Evolutionary conservation across 2,329 filamentous ascomycete genomes (phyloP), one percentile per base, ranked within the genome.

Genomic region (Phaeosphaeriaceae sp.): DNA sequence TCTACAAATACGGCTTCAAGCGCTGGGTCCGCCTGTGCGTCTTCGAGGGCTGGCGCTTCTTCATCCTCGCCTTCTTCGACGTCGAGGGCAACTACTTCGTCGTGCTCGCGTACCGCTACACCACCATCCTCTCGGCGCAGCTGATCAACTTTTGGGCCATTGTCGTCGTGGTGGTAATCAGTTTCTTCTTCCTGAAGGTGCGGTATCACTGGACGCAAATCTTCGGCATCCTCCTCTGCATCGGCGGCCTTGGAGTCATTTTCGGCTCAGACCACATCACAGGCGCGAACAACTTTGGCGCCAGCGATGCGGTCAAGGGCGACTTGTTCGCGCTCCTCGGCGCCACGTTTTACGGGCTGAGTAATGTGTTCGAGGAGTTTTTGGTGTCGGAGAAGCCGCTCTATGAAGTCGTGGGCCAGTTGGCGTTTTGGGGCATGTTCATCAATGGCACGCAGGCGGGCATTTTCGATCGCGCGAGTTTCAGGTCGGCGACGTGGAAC

Each of bases 61-160:
- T 96, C 70, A 91, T 97, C 77, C 87, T 99, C 60, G 88, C 91
- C 52, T 97, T 98, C 78, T 86, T 95, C 68, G 95, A 99, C 74
- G 94, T 98, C 50, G 87, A 97, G 80, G 95, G 95, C 61, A 99
- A 99, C 81, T 99, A 97, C 83, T 98, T 98, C 76, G 93, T 93
- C 71, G 94, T 99, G 51, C 85, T 97, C 50, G 95, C 94, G 5
- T 99, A 98, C 82, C 86, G 90, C 58, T 89, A 78, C 58, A 97
- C 94, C 54, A 97, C 93, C 71, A 90, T 97, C 68, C 85, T 98
- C 49, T 95, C 91, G 20, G 93, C 93, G 17, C 93, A 98, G 83
- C 86, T 99, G 52, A 92, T 99, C 81, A 97, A 97, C 84, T 98
- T 98, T 82, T 98, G 94, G 94, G 91, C 93, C 68, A 98, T 99